These are phyloP conservation scores for Ammopiptanthus mongolicus DNA, from an alignment of 306 rosid genomes.

Conservation along the genomic window DNA sequence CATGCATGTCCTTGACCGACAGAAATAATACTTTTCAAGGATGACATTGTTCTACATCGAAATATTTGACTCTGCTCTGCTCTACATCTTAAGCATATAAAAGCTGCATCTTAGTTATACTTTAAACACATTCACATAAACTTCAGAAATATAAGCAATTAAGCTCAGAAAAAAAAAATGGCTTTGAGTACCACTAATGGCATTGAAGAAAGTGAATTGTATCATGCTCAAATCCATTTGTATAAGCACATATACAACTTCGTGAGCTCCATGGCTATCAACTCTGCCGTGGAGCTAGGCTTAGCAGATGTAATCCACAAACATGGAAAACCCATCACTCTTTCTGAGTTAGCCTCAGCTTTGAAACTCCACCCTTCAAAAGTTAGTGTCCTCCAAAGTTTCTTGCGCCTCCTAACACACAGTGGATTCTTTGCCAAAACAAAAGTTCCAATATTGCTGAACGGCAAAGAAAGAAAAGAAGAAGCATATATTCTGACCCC, in stretches of 20 bases:
- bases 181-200: neutral
- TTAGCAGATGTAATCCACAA: conserved; percentile 28
- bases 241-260: conserved; percentile 4
- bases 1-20: too few species aligned
- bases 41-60: too few species aligned
- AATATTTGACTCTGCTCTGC: too few species aligned
- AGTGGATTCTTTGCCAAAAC: conserved; percentile 8
- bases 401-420: conserved; percentile 31
- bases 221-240: conserved; percentile 33
- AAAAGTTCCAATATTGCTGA: too few species aligned
- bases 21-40: too few species aligned
- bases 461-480: too few species aligned
- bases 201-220: neutral
- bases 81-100: too few species aligned
- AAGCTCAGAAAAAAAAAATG: neutral
- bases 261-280: conserved; percentile 33
- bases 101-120: too few species aligned
- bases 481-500: neutral
- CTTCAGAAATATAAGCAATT: too few species aligned
- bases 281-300: conserved; percentile 23
- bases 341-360: conserved; percentile 21
- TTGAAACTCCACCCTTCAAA: conserved; percentile 19
- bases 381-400: neutral
- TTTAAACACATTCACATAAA: too few species aligned
- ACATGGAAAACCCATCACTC: conserved; percentile 28